Conservation (phyloP, 2,329 filamentous ascomycete genomes). For the Beauveria rudraprayagi region DNA sequence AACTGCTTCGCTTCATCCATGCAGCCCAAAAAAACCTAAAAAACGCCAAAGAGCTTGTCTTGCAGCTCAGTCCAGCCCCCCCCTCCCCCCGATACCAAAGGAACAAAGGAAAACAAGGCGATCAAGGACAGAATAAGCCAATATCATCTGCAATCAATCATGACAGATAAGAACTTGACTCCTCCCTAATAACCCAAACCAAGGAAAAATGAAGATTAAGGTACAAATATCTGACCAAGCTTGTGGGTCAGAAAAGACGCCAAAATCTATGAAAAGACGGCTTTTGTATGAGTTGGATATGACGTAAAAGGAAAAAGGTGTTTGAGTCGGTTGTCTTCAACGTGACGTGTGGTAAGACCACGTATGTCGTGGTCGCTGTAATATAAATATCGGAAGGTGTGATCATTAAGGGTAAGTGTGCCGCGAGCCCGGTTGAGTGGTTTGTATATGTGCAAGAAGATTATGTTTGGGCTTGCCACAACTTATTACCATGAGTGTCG, state of each 20-base stretch:
- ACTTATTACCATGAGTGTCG: slow-evolving; percentile 7
- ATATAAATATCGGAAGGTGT: not conserved
- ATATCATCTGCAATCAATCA: not conserved
- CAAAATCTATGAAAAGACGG: slow-evolving; percentile 26
- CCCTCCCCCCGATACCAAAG: not conserved
- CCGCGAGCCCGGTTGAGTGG: not conserved
- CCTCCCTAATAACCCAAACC: not conserved
- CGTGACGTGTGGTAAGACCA: slow-evolving; percentile 5
- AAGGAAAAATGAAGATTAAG: slow-evolving; percentile 1
- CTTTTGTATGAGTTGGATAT: slow-evolving; percentile 9
- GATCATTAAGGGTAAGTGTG: not conserved
- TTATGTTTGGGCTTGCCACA: slow-evolving; percentile 14
- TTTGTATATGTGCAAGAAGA: slow-evolving; percentile 13
- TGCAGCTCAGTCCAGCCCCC: not conserved
- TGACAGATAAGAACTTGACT: not conserved
- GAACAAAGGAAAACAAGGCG: not conserved
- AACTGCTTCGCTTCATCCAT: slow-evolving; percentile 8
- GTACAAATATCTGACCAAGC: slow-evolving; percentile 8
- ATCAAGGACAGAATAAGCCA: not conserved
- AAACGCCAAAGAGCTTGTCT: slow-evolving; percentile 8
- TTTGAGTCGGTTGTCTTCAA: slow-evolving; percentile 7
- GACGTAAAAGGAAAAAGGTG: slow-evolving; percentile 1
- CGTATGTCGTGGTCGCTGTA: slow-evolving; percentile 1
- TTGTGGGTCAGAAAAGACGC: slow-evolving; percentile 19
- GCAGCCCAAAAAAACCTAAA: not conserved